Percentiles rank a stretch among this genome's conserved stretches.
phyloP scores from a whole-genome alignment of 768 basidiomycete species.

The Daedalea quercina region DNA sequence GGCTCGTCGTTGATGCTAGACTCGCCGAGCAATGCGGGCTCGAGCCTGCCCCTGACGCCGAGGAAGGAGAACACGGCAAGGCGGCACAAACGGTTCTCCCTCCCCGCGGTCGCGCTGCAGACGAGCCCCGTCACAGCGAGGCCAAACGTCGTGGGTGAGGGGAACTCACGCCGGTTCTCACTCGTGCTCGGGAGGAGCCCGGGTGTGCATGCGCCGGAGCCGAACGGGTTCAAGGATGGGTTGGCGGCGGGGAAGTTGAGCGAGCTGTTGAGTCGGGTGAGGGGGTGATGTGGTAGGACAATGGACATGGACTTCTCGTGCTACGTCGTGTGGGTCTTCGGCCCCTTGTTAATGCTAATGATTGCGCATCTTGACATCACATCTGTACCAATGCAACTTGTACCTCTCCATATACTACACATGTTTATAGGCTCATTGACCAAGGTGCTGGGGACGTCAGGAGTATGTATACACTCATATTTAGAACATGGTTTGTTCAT shows the following conservation, averaged over 20 bases:
- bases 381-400: too few relatives aligned
- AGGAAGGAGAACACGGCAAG: slow-evolving; percentile 54
- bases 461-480: too few relatives aligned
- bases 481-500: too few relatives aligned
- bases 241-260: slow-evolving; percentile 48
- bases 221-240: slow-evolving; percentile 24
- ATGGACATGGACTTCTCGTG: background rate
- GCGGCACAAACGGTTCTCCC: slow-evolving; percentile 62
- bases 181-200: slow-evolving; percentile 40
- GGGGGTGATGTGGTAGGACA: background rate
- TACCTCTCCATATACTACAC: too few relatives aligned
- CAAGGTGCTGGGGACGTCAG: too few relatives aligned
- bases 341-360: too few relatives aligned
- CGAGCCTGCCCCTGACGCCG: slow-evolving; percentile 11
- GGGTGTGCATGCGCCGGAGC: slow-evolving; percentile 6
- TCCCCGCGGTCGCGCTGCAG: slow-evolving; percentile 73
- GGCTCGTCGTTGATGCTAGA: background rate
- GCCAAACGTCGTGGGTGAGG: slow-evolving; percentile 30
- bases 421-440: too few relatives aligned
- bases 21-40: slow-evolving; percentile 1
- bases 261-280: slow-evolving; percentile 39
- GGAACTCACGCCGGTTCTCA: slow-evolving; percentile 47
- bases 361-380: too few relatives aligned
- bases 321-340: background rate
- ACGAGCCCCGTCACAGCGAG: slow-evolving; percentile 64